Evolutionary conservation across 306 rosid species (phyloP).

Genomic region (Dicorynia guianensis): DNA sequence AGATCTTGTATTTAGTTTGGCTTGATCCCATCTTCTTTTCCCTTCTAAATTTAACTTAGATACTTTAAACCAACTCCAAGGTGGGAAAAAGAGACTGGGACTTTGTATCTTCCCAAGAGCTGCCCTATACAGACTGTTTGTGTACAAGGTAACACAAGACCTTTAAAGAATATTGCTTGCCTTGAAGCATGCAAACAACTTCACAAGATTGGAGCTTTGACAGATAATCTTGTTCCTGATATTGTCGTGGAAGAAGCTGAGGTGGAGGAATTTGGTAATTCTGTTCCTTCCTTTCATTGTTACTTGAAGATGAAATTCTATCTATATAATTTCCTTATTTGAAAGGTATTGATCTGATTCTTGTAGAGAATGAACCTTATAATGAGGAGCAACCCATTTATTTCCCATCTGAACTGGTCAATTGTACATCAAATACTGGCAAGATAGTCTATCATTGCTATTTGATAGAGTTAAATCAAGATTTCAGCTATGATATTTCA

Average conservation of each 20-base stretch:
- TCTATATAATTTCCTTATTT: constrained; percentile 5
- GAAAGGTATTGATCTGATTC: constrained; percentile 22
- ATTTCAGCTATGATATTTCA: constrained; percentile 55
- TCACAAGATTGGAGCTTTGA: constrained; percentile 81
- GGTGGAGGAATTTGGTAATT: constrained; percentile 61
- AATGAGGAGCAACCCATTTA: constrained; percentile 66
- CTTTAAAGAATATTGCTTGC: constrained; percentile 72
- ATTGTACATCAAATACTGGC: constrained; percentile 33
- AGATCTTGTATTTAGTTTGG: constrained; percentile 13
- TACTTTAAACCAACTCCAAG: constrained; percentile 85
- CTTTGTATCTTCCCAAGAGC: constrained; percentile 77
- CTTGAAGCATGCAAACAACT: constrained; percentile 93
- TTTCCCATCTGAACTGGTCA: constrained; percentile 68
- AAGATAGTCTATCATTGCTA: constrained; percentile 65
- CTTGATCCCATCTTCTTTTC: constrained; percentile 16
- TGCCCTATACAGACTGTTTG: constrained; percentile 64
- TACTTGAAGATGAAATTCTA: constrained; percentile 19
- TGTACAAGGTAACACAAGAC: constrained; percentile 56
- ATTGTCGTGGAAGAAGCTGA: constrained; percentile 62
- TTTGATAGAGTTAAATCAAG: constrained; percentile 65
- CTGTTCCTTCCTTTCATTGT: constrained; percentile 28
- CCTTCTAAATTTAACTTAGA: constrained; percentile 47
- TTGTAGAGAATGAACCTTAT: constrained; percentile 60
- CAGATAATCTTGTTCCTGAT: constrained; percentile 80
- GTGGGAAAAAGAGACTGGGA: constrained; percentile 68